These are phyloP conservation scores for Aspergillus fumigatiaffinis DNA, from an alignment of 2,329 filamentous ascomycete genomes.

Conservation along the genomic window DNA sequence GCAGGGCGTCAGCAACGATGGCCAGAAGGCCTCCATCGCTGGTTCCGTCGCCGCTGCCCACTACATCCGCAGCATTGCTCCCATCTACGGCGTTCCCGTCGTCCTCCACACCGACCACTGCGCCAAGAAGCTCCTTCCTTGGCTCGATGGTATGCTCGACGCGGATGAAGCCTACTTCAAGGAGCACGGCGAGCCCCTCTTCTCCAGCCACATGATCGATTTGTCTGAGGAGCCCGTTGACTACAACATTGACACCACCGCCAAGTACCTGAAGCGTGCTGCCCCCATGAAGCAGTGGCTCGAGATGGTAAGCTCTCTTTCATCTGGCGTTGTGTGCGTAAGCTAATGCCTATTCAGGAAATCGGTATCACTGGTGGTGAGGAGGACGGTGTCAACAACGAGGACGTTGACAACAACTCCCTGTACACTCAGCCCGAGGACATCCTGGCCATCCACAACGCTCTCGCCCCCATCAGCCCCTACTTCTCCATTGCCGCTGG, in stretches of 20 bases:
- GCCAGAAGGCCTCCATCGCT: conserved; percentile 84
- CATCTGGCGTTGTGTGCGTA: not conserved
- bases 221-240: conserved; percentile 86
- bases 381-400: conserved; percentile 98
- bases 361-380: conserved; percentile 95
- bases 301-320: conserved; percentile 70
- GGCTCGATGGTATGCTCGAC: conserved; percentile 93
- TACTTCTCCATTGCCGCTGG: conserved; percentile 98
- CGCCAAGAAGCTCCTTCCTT: conserved; percentile 98
- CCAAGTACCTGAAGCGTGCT: conserved; percentile 87
- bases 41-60: conserved; percentile 86
- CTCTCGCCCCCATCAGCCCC: conserved; percentile 77
- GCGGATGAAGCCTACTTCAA: conserved; percentile 96
- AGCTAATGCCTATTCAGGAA: conserved; percentile 47
- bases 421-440: conserved; percentile 98
- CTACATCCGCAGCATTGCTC: conserved; percentile 86
- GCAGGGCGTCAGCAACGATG: conserved; percentile 70
- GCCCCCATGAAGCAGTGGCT: conserved; percentile 98
- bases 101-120: conserved; percentile 97
- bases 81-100: conserved; percentile 83
- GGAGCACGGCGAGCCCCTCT: conserved; percentile 84
- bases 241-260: conserved; percentile 88
- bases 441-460: conserved; percentile 86
- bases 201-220: conserved; percentile 98
- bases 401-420: conserved; percentile 91